Base-by-base conservation (phyloP, 331 rosid species). In the Erythrophleum ivorense region DNA sequence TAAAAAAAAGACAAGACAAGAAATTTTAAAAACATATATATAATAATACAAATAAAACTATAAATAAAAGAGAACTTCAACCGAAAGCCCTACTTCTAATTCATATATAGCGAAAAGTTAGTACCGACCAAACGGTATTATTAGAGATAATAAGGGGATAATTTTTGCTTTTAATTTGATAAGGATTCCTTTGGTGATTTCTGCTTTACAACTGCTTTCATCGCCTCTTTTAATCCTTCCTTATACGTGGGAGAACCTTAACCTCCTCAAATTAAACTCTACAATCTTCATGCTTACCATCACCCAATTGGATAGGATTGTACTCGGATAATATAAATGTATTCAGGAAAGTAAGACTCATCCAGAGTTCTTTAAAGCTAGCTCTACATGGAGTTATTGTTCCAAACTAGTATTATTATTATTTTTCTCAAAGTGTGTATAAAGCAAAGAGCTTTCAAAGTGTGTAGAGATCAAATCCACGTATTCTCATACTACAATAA, bases 121-220 rank as follows among this genome's bases (percentile, higher is more conserved):
- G 40, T 24, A 70, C 74, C 19, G 74, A 50, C 55, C 55, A 38
- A 55, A 38, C 65, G 67, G 49, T 74, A 41, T 9, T 40, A 19
- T 52, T 52, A 31, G 38, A 10, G 38, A 70, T 70, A 46, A 70
- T 24, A 13, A 70, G 49, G 11, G 9, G 15, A 13, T 6, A 52
- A 41, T 24, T 7, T 6, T 54, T 73, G 33, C 9, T 49, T 72
- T 62, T 71, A 8, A 5, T 21, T 70, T 64, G 59, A 11, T 57
- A 66, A 48, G 18, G 60, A 79, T 68, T 24, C 24, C 9, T 46
- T 57, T 74, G 70, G 83, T 67, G 21, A 66, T 57, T 76, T n/a
- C 73, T 49, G 2, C 78, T 46, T 75, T 34, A 33, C 7, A 4
- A 21, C 60, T 14, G 45, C 14, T 4, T 36, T 36, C 40, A 36